Evolutionary conservation across 257 asterid genomes (phyloP).

Genomic region (Euphrasia confusa): DNA sequence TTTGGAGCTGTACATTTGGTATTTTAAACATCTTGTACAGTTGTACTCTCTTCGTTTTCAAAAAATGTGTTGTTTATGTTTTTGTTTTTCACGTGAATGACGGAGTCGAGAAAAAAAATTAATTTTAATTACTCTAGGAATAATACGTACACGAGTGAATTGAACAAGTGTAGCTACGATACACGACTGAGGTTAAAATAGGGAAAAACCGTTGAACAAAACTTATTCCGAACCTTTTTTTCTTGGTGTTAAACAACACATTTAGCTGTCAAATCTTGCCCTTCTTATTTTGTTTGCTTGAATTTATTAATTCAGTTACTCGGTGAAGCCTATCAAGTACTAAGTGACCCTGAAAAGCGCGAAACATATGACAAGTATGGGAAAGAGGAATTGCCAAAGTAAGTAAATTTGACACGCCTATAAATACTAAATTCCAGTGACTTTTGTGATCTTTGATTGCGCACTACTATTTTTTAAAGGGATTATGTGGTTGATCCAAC

Average conservation of each 20-base stretch:
- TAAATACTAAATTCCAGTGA: not conserved
- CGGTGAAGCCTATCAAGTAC: slow-evolving; percentile 85
- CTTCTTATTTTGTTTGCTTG: slow-evolving; percentile 5
- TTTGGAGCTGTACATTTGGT: too few relatives aligned
- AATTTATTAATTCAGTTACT: slow-evolving; percentile 46
- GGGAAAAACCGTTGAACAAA: too few relatives aligned
- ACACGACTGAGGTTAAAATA: too few relatives aligned
- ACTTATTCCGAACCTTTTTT: not conserved
- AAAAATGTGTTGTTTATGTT: too few relatives aligned
- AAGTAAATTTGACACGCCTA: slow-evolving; percentile 27
- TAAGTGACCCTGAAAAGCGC: slow-evolving; percentile 71
- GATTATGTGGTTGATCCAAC: slow-evolving; percentile 73
- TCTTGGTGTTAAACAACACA: not conserved
- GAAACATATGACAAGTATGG: slow-evolving; percentile 60
- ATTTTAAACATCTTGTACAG: too few relatives aligned
- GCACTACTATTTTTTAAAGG: slow-evolving; percentile 31
- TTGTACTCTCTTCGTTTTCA: too few relatives aligned
- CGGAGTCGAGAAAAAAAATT: too few relatives aligned
- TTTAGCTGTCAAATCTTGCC: not conserved
- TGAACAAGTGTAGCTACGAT: too few relatives aligned
- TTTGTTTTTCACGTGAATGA: too few relatives aligned
- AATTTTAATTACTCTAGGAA: too few relatives aligned
- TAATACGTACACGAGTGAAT: too few relatives aligned
- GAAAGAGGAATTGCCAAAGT: slow-evolving; percentile 59
- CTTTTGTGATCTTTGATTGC: not conserved